phyloP scores from a whole-genome alignment of 2,329 filamentous ascomycete species.

The Alternaria arbusti region DNA sequence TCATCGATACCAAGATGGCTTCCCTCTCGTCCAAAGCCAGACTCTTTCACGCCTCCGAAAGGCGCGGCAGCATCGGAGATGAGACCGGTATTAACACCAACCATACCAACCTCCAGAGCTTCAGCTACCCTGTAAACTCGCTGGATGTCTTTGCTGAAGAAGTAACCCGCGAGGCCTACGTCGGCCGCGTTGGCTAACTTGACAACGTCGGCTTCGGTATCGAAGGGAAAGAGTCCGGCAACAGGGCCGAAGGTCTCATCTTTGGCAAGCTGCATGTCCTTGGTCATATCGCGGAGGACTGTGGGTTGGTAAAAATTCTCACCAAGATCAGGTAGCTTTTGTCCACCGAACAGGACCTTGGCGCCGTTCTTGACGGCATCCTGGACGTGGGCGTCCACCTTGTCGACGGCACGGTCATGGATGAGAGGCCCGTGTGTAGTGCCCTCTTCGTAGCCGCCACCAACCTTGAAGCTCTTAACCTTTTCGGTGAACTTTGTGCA shows the following conservation, averaged over 20 bases:
- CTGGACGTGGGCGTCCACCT: slow-evolving; percentile 47
- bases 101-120: slow-evolving; percentile 82
- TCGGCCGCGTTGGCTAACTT: slow-evolving; percentile 79
- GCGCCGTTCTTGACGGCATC: slow-evolving; percentile 43
- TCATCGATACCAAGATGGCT: slow-evolving; percentile 59
- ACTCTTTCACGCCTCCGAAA: slow-evolving; percentile 58
- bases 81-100: slow-evolving; percentile 66
- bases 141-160: slow-evolving; percentile 73
- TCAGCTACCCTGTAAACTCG: slow-evolving; percentile 67
- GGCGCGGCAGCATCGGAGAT: slow-evolving; percentile 57
- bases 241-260: slow-evolving; percentile 98
- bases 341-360: slow-evolving; percentile 59
- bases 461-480: slow-evolving; percentile 76
- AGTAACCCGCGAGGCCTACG: slow-evolving; percentile 92
- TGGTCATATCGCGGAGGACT: slow-evolving; percentile 83
- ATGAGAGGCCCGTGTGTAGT: slow-evolving; percentile 84
- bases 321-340: slow-evolving; percentile 75
- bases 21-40: slow-evolving; percentile 60
- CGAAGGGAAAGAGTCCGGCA: slow-evolving; percentile 86
- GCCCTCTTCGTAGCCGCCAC: slow-evolving; percentile 72
- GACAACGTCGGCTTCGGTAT: slow-evolving; percentile 87
- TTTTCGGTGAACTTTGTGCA: slow-evolving; percentile 71
- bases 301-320: slow-evolving; percentile 90
- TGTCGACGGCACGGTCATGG: slow-evolving; percentile 72
- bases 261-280: slow-evolving; percentile 79